Conservation (phyloP, 2,329 filamentous ascomycete genomes). For the Lecanosticta acicola region DNA sequence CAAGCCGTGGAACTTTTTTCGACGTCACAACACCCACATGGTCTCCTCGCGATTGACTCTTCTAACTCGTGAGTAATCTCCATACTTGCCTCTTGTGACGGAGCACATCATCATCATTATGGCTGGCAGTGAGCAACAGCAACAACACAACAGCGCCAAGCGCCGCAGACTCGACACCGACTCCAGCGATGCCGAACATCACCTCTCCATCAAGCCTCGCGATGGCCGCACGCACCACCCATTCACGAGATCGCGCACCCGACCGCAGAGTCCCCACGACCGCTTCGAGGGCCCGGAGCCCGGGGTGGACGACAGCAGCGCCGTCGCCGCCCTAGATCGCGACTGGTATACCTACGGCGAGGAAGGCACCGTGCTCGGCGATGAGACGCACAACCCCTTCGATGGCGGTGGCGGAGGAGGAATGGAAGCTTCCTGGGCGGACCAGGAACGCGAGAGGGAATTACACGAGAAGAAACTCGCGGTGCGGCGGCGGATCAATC, state of each 20-base stretch:
- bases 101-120: constrained; percentile 6
- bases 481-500: constrained; percentile 44
- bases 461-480: constrained; percentile 72
- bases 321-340: constrained; percentile 71
- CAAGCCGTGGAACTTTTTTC: neutral
- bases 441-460: constrained; percentile 67
- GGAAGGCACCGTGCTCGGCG: constrained; percentile 74
- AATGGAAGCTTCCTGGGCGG: constrained; percentile 61
- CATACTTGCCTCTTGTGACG: neutral
- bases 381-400: constrained; percentile 90
- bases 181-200: constrained; percentile 49
- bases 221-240: neutral
- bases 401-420: constrained; percentile 68
- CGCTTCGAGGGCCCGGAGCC: constrained; percentile 60
- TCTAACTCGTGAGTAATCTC: neutral
- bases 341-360: constrained; percentile 93
- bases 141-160: constrained; percentile 18
- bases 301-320: constrained; percentile 53
- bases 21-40: neutral
- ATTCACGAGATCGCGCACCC: constrained; percentile 6
- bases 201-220: constrained; percentile 27
- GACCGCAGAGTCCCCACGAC: constrained; percentile 40
- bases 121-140: constrained; percentile 11
- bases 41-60: neutral
- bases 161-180: constrained; percentile 16